phyloP scores from a whole-genome alignment of 2,329 filamentous ascomycete genomes.

The Diaporthe capsici region DNA sequence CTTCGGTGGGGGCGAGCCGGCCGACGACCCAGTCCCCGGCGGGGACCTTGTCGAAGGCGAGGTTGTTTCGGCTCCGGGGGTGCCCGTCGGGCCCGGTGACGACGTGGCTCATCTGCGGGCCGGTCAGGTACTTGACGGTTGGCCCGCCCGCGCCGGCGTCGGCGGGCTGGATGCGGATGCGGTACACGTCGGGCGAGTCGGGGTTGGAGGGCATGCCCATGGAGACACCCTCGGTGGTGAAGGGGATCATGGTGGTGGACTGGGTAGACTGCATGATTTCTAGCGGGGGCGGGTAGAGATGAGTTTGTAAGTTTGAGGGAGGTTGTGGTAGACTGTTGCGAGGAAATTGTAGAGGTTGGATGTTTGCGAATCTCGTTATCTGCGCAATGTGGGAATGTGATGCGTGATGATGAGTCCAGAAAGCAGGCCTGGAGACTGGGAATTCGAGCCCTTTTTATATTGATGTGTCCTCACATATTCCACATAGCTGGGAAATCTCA shows the following conservation, averaged over 20 bases:
- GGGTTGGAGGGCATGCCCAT: not conserved
- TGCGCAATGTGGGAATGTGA: not conserved
- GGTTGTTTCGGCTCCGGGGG: not conserved
- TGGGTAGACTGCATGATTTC: not conserved
- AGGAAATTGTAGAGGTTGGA: not conserved
- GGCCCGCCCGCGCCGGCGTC: not conserved
- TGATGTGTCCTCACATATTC: not conserved
- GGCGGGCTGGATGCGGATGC: not conserved
- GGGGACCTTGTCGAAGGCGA: slow-evolving; percentile 28
- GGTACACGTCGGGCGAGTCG: not conserved
- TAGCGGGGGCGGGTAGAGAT: not conserved
- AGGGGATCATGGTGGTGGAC: not conserved
- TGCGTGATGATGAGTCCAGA: no score
- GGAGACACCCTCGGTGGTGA: not conserved
- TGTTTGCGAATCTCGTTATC: not conserved
- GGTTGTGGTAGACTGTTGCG: no score
- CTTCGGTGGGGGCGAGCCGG: not conserved
- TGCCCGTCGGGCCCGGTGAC: not conserved
- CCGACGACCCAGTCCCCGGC: slow-evolving; percentile 26
- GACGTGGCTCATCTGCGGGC: not conserved
- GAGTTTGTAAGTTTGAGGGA: not conserved
- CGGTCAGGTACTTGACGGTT: not conserved
- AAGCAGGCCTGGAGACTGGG: not conserved
- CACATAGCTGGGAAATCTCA: not conserved
- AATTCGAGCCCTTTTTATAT: not conserved